These are phyloP conservation scores for Trichoderma reesei DNA, from an alignment of 495 filamentous ascomycete species.

Conservation along the genomic window DNA sequence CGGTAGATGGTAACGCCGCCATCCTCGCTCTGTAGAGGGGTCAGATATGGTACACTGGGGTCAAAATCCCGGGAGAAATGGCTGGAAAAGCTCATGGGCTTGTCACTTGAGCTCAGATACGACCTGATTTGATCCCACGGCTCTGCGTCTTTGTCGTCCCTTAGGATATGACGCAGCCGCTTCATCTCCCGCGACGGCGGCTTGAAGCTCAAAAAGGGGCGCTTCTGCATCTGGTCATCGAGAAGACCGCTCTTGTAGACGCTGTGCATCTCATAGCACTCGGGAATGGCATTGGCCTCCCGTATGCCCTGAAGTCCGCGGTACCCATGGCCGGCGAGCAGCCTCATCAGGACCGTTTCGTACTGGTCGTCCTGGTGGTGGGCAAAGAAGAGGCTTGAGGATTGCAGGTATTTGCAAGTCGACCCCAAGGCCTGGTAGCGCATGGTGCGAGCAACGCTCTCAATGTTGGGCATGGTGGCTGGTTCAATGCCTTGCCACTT, in stretches of 20 bases:
- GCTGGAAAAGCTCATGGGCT: background rate
- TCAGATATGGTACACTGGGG: slow-evolving; percentile 17
- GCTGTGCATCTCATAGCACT: slow-evolving; percentile 66
- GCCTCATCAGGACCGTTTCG: slow-evolving; percentile 74
- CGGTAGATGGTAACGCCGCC: slow-evolving; percentile 65
- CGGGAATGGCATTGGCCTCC: slow-evolving; percentile 57
- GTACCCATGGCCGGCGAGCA: slow-evolving; percentile 50
- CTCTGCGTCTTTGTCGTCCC: slow-evolving; percentile 16
- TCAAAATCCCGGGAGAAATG: slow-evolving; percentile 15
- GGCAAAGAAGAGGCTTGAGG: slow-evolving; percentile 55
- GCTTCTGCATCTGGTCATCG: slow-evolving; percentile 24
- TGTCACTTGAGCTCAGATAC: slow-evolving; percentile 4
- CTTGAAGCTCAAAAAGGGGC: slow-evolving; percentile 22
- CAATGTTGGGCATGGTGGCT: slow-evolving; percentile 50
- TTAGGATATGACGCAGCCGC: slow-evolving; percentile 16
- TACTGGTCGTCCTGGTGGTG: slow-evolving; percentile 84
- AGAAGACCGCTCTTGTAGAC: slow-evolving; percentile 56
- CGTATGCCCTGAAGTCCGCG: slow-evolving; percentile 65
- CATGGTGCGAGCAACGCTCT: slow-evolving; percentile 64
- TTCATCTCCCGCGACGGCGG: slow-evolving; percentile 15
- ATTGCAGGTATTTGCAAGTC: slow-evolving; percentile 40
- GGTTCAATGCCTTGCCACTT: slow-evolving; percentile 20
- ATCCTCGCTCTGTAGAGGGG: slow-evolving; percentile 41
- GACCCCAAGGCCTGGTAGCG: slow-evolving; percentile 62
- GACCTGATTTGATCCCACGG: slow-evolving; percentile 8